Percentiles rank a stretch among this genome's conserved stretches.
Evolutionary conservation across 805 yeast genomes (phyloP).

Genomic region (Priceomyces haplophilus): DNA sequence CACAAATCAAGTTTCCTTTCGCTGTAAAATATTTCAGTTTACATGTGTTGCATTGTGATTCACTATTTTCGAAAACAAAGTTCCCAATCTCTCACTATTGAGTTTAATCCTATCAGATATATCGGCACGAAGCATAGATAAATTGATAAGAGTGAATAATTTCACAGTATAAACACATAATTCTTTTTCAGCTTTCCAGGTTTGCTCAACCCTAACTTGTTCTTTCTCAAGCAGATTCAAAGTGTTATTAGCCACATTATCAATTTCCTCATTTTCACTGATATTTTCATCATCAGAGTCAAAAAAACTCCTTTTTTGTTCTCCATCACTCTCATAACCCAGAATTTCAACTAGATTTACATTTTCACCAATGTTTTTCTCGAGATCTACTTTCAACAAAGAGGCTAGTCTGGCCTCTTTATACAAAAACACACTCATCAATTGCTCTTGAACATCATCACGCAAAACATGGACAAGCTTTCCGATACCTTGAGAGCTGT

Average conservation of each 20-base stretch:
- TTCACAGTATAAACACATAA: slow-evolving; percentile 42
- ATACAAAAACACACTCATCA: slow-evolving; percentile 44
- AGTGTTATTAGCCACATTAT: slow-evolving; percentile 7
- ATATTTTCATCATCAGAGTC: slow-evolving; percentile 11
- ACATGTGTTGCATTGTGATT: slow-evolving; percentile 11
- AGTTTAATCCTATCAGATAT: slow-evolving; percentile 32
- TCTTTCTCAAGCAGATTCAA: slow-evolving; percentile 1
- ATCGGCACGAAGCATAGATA: slow-evolving; percentile 27
- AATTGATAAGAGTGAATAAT: slow-evolving; percentile 31
- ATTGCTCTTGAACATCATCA: slow-evolving; percentile 21
- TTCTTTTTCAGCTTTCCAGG: slow-evolving; percentile 40
- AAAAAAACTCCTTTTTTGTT: slow-evolving; percentile 7
- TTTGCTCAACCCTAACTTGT: slow-evolving; percentile 8
- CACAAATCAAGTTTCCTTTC: too few species aligned
- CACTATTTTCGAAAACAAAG: slow-evolving; percentile 23
- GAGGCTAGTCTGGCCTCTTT: slow-evolving; percentile 48
- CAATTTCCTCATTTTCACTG: slow-evolving; percentile 5
- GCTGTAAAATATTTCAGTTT: neutral
- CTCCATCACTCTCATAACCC: slow-evolving; percentile 8
- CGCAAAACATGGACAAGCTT: slow-evolving; percentile 23
- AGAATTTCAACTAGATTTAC: slow-evolving; percentile 34
- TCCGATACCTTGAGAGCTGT: slow-evolving; percentile 15
- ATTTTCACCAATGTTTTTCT: slow-evolving; percentile 52
- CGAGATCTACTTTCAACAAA: slow-evolving; percentile 36
- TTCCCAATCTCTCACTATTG: slow-evolving; percentile 37